A percentile compares a stretch with the other conserved stretches of the same genome.
These are phyloP conservation scores for Aspergillus bertholletiae DNA, from an alignment of 495 filamentous ascomycete genomes.

Conservation along the genomic window DNA sequence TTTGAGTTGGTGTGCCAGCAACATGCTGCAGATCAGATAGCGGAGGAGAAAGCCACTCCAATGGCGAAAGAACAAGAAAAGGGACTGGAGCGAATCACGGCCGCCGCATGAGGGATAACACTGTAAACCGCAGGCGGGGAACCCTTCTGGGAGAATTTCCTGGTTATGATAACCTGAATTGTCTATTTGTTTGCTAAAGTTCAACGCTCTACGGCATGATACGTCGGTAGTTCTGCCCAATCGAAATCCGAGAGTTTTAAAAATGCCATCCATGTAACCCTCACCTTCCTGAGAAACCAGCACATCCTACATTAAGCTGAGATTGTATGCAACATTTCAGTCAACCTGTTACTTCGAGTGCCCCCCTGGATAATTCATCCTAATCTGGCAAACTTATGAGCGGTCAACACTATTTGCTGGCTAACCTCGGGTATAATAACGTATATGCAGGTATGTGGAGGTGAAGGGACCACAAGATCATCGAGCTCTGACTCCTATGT, in stretches of 20 bases:
- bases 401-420: not conserved
- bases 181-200: not conserved
- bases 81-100: conserved; percentile 14
- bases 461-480: too few species aligned
- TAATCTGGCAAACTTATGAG: conserved; percentile 12
- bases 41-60: conserved; percentile 4
- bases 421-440: not conserved
- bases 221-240: not conserved
- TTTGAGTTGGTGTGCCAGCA: conserved; percentile 51
- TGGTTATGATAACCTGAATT: not conserved
- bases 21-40: conserved; percentile 34
- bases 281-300: not conserved
- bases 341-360: not conserved
- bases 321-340: not conserved
- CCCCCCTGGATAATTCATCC: conserved; percentile 12
- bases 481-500: too few species aligned
- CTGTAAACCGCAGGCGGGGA: not conserved
- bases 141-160: not conserved
- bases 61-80: conserved; percentile 10
- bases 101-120: conserved; percentile 19
- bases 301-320: not conserved
- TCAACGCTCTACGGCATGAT: not conserved
- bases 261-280: not conserved
- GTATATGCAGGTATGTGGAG: not conserved
- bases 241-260: too few species aligned